These are phyloP conservation scores for Allium sativum DNA, from an alignment of 106 monocot genomes.

Conservation along the genomic window DNA sequence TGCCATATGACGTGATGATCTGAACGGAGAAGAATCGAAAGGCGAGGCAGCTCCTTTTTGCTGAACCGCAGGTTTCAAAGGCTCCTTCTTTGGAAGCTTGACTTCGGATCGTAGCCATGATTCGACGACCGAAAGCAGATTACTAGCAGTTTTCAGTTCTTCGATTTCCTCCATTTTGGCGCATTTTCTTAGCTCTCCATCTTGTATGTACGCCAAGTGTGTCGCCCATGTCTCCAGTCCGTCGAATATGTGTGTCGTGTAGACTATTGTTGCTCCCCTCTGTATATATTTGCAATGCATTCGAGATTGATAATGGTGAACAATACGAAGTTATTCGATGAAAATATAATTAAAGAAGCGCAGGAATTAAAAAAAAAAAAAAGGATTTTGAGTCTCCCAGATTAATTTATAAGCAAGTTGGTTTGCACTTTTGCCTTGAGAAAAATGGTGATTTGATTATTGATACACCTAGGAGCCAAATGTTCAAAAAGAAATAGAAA, in stretches of 20 bases:
- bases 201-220: constrained; percentile 79
- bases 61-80: constrained; percentile 1
- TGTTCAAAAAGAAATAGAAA: neutral
- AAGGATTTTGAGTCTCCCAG: too few species aligned
- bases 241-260: constrained; percentile 98
- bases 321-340: neutral
- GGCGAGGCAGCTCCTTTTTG: constrained; percentile 28
- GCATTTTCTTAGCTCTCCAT: constrained; percentile 64
- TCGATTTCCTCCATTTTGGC: constrained; percentile 39
- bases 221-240: constrained; percentile 92
- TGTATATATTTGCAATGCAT: constrained; percentile 9
- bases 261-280: constrained; percentile 94
- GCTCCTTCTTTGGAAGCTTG: constrained; percentile 41
- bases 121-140: constrained; percentile 87
- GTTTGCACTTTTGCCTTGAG: neutral
- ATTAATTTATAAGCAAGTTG: too few species aligned
- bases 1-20: constrained; percentile 91
- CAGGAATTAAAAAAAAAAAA: too few species aligned
- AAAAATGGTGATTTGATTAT: neutral
- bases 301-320: too few species aligned
- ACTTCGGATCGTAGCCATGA: constrained; percentile 77
- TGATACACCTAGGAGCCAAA: neutral
- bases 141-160: constrained; percentile 54
- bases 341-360: neutral
- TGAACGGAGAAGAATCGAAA: constrained; percentile 65